phyloP scores from a whole-genome alignment of 441 rosid species.

The Dalechampia spathulata region DNA sequence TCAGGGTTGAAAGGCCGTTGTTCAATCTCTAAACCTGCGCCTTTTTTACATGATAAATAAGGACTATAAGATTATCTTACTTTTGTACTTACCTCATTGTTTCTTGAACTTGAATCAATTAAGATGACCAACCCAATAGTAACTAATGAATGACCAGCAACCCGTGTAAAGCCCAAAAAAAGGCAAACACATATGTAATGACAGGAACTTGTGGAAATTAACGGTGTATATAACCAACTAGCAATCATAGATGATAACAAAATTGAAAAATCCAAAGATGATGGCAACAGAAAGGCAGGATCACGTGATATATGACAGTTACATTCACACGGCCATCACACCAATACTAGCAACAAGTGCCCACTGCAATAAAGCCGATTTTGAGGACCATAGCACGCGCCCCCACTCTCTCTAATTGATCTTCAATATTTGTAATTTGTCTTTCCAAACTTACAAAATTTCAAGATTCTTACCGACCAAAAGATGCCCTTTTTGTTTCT shows the following conservation, averaged over 20 bases:
- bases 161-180: slow-evolving; percentile 15
- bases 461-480: slow-evolving; percentile 5
- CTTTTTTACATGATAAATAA: slow-evolving; percentile 5
- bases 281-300: slow-evolving; percentile 32
- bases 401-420: not conserved
- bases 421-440: not conserved
- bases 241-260: slow-evolving; percentile 3
- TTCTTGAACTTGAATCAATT: slow-evolving; percentile 23
- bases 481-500: not conserved
- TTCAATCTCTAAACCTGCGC: slow-evolving; percentile 16
- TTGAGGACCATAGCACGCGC: slow-evolving; percentile 9
- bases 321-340: slow-evolving; percentile 23
- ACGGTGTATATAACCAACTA: not conserved
- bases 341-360: slow-evolving; percentile 7
- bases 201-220: too few species aligned
- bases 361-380: slow-evolving; percentile 22
- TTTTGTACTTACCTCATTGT: slow-evolving; percentile 14
- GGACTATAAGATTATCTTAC: slow-evolving; percentile 5
- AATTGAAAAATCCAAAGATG: slow-evolving; percentile 24
- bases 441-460: too few species aligned
- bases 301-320: slow-evolving; percentile 50
- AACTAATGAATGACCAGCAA: not conserved
- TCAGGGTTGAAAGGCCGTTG: slow-evolving; percentile 34
- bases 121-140: slow-evolving; percentile 3
- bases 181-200: not conserved